phyloP scores from a whole-genome alignment of 768 basidiomycete species.

The Boletus patriciae region DNA sequence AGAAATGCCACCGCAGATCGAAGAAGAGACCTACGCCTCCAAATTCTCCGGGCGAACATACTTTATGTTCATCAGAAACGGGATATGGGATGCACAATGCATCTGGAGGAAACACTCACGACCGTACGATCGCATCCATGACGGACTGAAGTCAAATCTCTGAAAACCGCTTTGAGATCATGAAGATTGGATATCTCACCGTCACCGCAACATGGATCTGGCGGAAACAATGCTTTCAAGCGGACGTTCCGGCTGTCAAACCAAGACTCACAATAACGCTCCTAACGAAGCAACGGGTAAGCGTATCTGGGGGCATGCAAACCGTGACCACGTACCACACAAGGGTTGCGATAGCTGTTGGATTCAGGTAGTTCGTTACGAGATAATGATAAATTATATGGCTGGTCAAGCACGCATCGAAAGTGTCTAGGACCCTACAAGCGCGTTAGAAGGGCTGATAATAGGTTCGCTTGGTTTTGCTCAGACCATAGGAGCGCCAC shows the following conservation, averaged over 20 bases:
- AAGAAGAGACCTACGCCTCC: slow-evolving; percentile 40
- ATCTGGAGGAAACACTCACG: slow-evolving; percentile 19
- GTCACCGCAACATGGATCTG: slow-evolving; percentile 56
- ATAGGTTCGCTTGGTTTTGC: neutral
- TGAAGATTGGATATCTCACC: slow-evolving; percentile 34
- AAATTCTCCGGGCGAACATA: slow-evolving; percentile 51
- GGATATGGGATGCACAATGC: neutral
- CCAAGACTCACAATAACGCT: slow-evolving; percentile 48
- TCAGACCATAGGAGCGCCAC: slow-evolving; percentile 19
- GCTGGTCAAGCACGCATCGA: slow-evolving; percentile 50
- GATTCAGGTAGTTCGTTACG: slow-evolving; percentile 51
- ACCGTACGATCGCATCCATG: slow-evolving; percentile 49
- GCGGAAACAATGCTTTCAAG: neutral
- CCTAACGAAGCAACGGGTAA: slow-evolving; percentile 33
- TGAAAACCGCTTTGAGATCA: neutral
- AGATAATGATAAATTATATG: slow-evolving; percentile 61
- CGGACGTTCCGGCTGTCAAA: neutral
- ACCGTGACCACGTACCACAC: slow-evolving; percentile 41
- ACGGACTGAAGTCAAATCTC: slow-evolving; percentile 38
- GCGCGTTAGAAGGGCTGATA: neutral
- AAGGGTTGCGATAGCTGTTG: slow-evolving; percentile 40
- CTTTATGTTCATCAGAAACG: slow-evolving; percentile 19
- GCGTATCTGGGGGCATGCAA: neutral
- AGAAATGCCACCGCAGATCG: neutral
- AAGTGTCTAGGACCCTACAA: slow-evolving; percentile 46